Base-by-base conservation (phyloP, 2,329 filamentous ascomycete genomes). In the Didymella pinodella region DNA sequence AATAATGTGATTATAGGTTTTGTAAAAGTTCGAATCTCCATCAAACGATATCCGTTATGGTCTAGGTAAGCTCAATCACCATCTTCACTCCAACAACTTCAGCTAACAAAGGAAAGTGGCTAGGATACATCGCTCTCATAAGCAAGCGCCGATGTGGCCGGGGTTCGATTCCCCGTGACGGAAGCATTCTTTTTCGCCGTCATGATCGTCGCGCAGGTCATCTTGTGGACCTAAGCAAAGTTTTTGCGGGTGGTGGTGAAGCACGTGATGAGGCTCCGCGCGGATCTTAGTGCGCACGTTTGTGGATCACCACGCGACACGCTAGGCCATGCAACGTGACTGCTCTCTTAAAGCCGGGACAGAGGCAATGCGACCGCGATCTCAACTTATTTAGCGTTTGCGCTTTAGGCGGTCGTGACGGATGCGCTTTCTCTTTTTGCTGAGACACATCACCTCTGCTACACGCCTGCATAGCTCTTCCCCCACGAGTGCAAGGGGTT, bases 121-220 rank as follows among this genome's bases (percentile, higher is more conserved):
- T 54, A 48, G 52, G 52, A 54, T 54, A 26, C 22, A 36, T 48
- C 52, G 52, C 52, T 54, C 52, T 54, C 52, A 54, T 29, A 6
- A 2, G 18, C 32, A 31, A 54, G 50, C 16, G 50, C 43, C 32
- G 51, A 47, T 32, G 34, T 31, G 43, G 40, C 31, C 47, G 40
- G 52, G 51, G 40, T 54, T 54, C 44, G 41, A 55, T 56, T 45
- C 45, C 44, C 41, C 49, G 41, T 55, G 50, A 48, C 52, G 52
- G 52, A 54, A 41, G 1, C 10, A 14, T 43, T 12, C 4, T 43
- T 43, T 43, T 43, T 31, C 11, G 29, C 3, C 3, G 2, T 6
- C 4, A 0, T 32, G 31, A 14, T 14, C 29, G 31, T 3, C 4
- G 11, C 14, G 31, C 12, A 32, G 14, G 12, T 6, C 31, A 32